phyloP scores from a whole-genome alignment of 495 filamentous ascomycete genomes.

The Xylaria grammica region DNA sequence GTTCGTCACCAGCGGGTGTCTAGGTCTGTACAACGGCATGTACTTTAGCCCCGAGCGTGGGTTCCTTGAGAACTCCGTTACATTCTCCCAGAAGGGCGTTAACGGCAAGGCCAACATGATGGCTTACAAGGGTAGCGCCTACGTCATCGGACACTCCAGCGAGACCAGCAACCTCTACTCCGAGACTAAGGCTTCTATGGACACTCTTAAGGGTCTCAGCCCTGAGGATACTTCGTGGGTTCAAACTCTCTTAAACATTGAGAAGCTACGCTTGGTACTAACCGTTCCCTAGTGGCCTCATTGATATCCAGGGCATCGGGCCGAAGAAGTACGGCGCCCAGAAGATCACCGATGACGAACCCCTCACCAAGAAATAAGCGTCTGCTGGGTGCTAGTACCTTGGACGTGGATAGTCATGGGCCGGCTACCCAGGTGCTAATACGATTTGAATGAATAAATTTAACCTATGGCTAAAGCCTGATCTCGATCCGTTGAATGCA shows the following conservation, averaged over 20 bases:
- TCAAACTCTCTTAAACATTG: constrained; percentile 32
- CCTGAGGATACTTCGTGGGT: constrained; percentile 52
- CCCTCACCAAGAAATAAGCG: constrained; percentile 47
- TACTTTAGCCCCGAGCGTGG: constrained; percentile 80
- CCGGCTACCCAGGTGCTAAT: too few relatives aligned
- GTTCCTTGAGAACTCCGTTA: constrained; percentile 67
- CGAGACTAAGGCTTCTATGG: constrained; percentile 82
- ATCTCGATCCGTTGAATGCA: too few relatives aligned
- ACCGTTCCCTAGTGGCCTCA: constrained; percentile 70
- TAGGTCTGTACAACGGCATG: constrained; percentile 79
- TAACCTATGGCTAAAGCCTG: too few relatives aligned
- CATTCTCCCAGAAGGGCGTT: constrained; percentile 70
- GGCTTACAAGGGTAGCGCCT: constrained; percentile 77
- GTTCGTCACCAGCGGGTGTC: constrained; percentile 78
- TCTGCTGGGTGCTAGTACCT: too few relatives aligned
- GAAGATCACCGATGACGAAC: constrained; percentile 67
- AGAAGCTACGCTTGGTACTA: constrained; percentile 34
- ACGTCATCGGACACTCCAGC: constrained; percentile 74
- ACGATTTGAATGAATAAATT: too few relatives aligned
- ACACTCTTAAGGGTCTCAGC: constrained; percentile 79
- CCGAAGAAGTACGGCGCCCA: constrained; percentile 85
- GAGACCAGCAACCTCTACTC: constrained; percentile 87
- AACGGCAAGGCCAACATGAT: constrained; percentile 61
- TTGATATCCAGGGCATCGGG: constrained; percentile 80
- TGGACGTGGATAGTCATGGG: too few relatives aligned